These are phyloP conservation scores for Solanum habrochaites DNA, from an alignment of 257 asterid species.

Conservation along the genomic window DNA sequence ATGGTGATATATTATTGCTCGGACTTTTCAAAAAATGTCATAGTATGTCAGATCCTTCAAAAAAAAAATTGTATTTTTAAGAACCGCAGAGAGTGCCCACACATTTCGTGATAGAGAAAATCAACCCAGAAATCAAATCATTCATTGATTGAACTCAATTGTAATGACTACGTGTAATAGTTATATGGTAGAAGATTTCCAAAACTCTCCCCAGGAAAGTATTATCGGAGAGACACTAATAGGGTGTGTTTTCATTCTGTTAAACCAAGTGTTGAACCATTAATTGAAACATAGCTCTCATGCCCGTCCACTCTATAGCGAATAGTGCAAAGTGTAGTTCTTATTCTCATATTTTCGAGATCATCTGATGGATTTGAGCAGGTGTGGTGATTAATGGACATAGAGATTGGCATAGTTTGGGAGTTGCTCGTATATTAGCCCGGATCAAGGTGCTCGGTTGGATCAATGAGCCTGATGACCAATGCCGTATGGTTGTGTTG, in stretches of 20 bases:
- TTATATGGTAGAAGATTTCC: not conserved
- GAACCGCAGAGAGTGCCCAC: not conserved
- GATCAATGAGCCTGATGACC: not conserved
- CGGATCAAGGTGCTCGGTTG: not conserved
- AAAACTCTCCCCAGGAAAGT: not conserved
- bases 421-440: not conserved
- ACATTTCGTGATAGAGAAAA: no score
- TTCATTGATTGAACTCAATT: not conserved
- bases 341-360: not conserved
- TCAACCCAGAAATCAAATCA: not conserved
- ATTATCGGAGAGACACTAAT: conserved; percentile 9
- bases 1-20: not conserved
- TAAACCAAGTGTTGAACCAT: conserved; percentile 34
- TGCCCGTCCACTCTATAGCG: not conserved
- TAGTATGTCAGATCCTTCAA: no score
- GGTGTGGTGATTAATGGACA: not conserved
- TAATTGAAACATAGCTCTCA: not conserved
- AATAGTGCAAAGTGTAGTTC: not conserved
- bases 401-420: not conserved
- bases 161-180: not conserved
- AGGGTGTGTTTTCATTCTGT: conserved; percentile 22
- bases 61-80: no score
- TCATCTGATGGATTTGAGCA: conserved; percentile 3
- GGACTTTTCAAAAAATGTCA: no score
- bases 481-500: not conserved